phyloP scores from a whole-genome alignment of 805 yeast species.

The Candida quercuum region DNA sequence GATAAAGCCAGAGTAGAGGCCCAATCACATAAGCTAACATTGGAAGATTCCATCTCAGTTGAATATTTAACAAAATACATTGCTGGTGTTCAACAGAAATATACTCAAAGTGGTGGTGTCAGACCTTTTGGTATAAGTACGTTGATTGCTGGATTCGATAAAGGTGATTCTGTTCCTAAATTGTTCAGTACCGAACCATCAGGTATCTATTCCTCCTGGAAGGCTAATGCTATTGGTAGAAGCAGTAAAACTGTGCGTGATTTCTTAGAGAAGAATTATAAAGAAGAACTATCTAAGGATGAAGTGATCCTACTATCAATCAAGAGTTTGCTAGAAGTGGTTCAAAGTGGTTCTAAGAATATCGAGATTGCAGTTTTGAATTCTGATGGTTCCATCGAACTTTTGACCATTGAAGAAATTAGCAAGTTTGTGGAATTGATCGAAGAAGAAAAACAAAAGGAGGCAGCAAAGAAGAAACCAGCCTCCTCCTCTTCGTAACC shows the following conservation, averaged over 20 bases:
- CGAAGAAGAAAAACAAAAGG: conserved; percentile 70
- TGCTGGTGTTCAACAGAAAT: conserved; percentile 97
- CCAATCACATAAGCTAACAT: conserved; percentile 87
- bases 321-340: conserved; percentile 88
- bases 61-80: conserved; percentile 91
- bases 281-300: conserved; percentile 53
- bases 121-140: conserved; percentile 97
- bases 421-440: conserved; percentile 72
- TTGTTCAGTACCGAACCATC: conserved; percentile 96
- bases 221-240: conserved; percentile 95
- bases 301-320: conserved; percentile 78
- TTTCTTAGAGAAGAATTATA: conserved; percentile 84
- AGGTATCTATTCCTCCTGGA: conserved; percentile 96
- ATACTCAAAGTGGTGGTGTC: conserved; percentile 97
- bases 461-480: conserved; percentile 15
- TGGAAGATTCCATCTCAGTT: conserved; percentile 88
- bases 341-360: conserved; percentile 95
- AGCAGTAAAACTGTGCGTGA: conserved; percentile 93
- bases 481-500: conserved; percentile 2
- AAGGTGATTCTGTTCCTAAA: conserved; percentile 72
- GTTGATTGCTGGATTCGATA: conserved; percentile 92
- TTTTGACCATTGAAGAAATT: conserved; percentile 65
- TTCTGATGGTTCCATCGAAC: conserved; percentile 56
- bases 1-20: conserved; percentile 97
- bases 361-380: conserved; percentile 87